These are phyloP conservation scores for Physcomitrellopsis africana DNA, from an alignment of 225 moss, liverwort and hornwort genomes.

Conservation along the genomic window DNA sequence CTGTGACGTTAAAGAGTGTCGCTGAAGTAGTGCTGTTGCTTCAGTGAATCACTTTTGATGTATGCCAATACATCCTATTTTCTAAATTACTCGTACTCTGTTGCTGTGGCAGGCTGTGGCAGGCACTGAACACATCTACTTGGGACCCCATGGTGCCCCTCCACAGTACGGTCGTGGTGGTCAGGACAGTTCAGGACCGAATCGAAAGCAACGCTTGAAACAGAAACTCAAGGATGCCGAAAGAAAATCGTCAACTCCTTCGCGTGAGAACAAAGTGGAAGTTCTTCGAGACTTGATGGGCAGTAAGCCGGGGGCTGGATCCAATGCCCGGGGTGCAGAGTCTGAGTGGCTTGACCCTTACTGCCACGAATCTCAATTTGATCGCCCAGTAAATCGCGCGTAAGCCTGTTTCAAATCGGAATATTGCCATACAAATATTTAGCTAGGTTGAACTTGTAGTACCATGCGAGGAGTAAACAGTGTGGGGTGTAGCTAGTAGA, in stretches of 20 bases:
- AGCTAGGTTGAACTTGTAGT: constrained; percentile 37
- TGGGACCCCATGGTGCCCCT: constrained; percentile 97
- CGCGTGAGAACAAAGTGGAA: constrained; percentile 99
- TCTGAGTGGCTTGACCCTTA: constrained; percentile 97
- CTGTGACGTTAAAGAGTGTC: too few relatives aligned
- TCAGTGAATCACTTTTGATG: too few relatives aligned
- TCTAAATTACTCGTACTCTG: not conserved
- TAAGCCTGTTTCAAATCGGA: constrained; percentile 39
- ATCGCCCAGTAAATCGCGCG: constrained; percentile 67
- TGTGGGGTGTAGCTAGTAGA: constrained; percentile 18
- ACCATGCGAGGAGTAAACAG: constrained; percentile 26
- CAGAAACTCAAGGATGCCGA: constrained; percentile 97
- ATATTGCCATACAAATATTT: constrained; percentile 4
- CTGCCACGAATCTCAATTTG: constrained; percentile 96
- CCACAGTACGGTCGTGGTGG: constrained; percentile 63
- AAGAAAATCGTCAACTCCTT: constrained; percentile 64
- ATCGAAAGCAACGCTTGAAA: constrained; percentile 89
- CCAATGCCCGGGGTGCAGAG: constrained; percentile 57
- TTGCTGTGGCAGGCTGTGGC: constrained; percentile 54
- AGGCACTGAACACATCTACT: constrained; percentile 77
- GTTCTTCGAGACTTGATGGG: constrained; percentile 98
- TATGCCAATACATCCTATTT: constrained; percentile 1
- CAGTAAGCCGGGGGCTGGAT: constrained; percentile 47
- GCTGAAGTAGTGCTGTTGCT: too few relatives aligned
- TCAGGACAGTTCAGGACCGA: constrained; percentile 67